These are phyloP conservation scores for Tolypocladium paradoxum DNA, from an alignment of 2,329 filamentous ascomycete genomes.

Conservation along the genomic window DNA sequence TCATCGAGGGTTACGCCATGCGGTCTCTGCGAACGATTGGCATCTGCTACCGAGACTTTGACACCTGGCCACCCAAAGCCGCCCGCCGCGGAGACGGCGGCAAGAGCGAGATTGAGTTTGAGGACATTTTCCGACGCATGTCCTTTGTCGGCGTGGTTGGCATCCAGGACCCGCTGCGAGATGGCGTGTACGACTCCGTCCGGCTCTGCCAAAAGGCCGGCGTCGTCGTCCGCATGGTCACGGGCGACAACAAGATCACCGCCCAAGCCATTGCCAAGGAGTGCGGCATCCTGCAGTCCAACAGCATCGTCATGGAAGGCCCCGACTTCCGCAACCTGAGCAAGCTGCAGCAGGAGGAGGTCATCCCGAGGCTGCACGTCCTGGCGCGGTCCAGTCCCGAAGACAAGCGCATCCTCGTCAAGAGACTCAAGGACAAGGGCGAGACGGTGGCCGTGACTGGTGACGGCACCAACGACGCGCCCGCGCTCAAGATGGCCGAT, in stretches of 20 bases:
- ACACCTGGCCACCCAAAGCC: slow-evolving; percentile 67
- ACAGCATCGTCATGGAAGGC: slow-evolving; percentile 66
- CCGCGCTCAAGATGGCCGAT: slow-evolving; percentile 69
- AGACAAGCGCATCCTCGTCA: slow-evolving; percentile 65
- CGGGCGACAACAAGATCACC: slow-evolving; percentile 71
- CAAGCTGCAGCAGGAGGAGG: slow-evolving; percentile 51
- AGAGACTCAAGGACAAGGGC: slow-evolving; percentile 57
- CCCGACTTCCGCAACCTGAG: slow-evolving; percentile 66
- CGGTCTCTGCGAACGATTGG: slow-evolving; percentile 77
- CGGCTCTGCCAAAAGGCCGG: slow-evolving; percentile 63
- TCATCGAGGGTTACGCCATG: slow-evolving; percentile 70
- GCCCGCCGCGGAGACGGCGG: slow-evolving; percentile 43
- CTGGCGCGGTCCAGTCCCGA: slow-evolving; percentile 66
- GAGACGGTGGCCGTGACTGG: slow-evolving; percentile 77
- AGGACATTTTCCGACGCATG: slow-evolving; percentile 58
- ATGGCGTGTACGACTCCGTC: slow-evolving; percentile 65
- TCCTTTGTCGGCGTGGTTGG: slow-evolving; percentile 60
- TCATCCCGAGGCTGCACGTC: slow-evolving; percentile 60
- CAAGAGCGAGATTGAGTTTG: slow-evolving; percentile 51
- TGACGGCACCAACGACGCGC: slow-evolving; percentile 76
- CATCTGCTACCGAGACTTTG: slow-evolving; percentile 73
- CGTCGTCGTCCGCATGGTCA: slow-evolving; percentile 76
- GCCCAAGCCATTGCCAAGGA: slow-evolving; percentile 70
- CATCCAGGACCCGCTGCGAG: slow-evolving; percentile 70
- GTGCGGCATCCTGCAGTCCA: slow-evolving; percentile 60